phyloP scores from a whole-genome alignment of 805 yeast genomes.

The Hanseniaspora taiwanica region DNA sequence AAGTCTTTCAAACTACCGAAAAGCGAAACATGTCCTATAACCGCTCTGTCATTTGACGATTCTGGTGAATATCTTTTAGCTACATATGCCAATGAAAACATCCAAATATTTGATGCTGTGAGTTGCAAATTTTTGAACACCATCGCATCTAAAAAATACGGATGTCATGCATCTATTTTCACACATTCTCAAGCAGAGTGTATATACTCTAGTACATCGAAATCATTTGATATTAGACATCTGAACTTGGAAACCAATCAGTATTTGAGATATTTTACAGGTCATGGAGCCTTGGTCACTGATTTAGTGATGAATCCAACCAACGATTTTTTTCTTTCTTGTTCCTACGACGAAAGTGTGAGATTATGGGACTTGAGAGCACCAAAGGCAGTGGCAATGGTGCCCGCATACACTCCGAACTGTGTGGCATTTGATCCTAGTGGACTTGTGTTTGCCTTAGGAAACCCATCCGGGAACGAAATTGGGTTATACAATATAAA shows the following conservation, averaged over 20 bases:
- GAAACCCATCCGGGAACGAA: constrained; percentile 28
- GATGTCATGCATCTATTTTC: constrained; percentile 76
- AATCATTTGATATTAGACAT: constrained; percentile 63
- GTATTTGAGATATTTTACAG: constrained; percentile 73
- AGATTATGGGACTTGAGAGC: constrained; percentile 79
- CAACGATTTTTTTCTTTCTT: constrained; percentile 47
- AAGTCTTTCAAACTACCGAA: constrained; percentile 41
- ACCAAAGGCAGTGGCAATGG: constrained; percentile 42
- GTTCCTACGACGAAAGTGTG: constrained; percentile 67
- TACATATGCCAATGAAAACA: constrained; percentile 67
- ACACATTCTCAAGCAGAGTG: constrained; percentile 63
- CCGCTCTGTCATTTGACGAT: constrained; percentile 70
- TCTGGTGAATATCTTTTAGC: constrained; percentile 67
- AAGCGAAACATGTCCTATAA: constrained; percentile 38
- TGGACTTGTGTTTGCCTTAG: constrained; percentile 70
- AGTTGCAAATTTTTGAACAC: constrained; percentile 58
- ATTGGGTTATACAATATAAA: constrained; percentile 51
- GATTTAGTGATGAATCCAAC: constrained; percentile 62
- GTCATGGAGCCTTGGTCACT: constrained; percentile 70
- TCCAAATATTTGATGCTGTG: constrained; percentile 70
- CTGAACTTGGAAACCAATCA: constrained; percentile 65
- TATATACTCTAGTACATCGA: constrained; percentile 66
- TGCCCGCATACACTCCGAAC: constrained; percentile 41
- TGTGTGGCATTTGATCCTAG: constrained; percentile 70
- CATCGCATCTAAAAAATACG: constrained; percentile 78